These are phyloP conservation scores for Oryza australiensis DNA, from an alignment of 176 grass and related monocot species.

Conservation along the genomic window DNA sequence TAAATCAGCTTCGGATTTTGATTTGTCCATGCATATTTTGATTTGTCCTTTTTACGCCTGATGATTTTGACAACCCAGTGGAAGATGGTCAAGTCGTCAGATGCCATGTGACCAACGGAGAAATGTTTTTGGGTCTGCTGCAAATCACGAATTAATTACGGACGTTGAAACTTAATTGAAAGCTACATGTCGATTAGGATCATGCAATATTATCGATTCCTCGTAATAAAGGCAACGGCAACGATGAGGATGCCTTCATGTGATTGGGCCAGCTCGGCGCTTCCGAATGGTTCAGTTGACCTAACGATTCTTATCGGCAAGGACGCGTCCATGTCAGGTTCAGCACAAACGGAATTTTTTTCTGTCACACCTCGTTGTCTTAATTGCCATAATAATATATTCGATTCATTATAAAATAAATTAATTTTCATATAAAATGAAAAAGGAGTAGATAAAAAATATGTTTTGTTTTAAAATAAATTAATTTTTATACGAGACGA, in stretches of 20 bases:
- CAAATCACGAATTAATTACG: background rate
- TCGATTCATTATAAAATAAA: too few species aligned
- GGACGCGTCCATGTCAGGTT: background rate
- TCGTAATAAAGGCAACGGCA: background rate
- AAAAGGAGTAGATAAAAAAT: too few species aligned
- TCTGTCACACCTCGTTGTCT: too few species aligned
- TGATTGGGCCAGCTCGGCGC: constrained; percentile 17
- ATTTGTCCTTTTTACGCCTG: background rate
- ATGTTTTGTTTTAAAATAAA: too few species aligned
- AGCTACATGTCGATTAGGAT: background rate
- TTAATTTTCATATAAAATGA: too few species aligned
- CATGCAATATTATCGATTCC: background rate
- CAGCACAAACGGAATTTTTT: background rate
- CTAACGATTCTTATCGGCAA: constrained; percentile 15
- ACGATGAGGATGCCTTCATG: background rate
- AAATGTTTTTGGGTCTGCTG: background rate
- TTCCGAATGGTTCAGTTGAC: background rate
- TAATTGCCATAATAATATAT: too few species aligned
- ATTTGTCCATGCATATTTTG: background rate
- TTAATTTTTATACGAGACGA: too few species aligned
- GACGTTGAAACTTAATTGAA: background rate
- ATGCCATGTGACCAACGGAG: background rate
- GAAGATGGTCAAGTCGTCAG: background rate
- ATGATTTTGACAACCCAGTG: background rate
- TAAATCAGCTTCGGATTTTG: too few species aligned